These are phyloP conservation scores for Geotrichum histeridarum DNA, from an alignment of 1,139 yeast species.

Conservation along the genomic window DNA sequence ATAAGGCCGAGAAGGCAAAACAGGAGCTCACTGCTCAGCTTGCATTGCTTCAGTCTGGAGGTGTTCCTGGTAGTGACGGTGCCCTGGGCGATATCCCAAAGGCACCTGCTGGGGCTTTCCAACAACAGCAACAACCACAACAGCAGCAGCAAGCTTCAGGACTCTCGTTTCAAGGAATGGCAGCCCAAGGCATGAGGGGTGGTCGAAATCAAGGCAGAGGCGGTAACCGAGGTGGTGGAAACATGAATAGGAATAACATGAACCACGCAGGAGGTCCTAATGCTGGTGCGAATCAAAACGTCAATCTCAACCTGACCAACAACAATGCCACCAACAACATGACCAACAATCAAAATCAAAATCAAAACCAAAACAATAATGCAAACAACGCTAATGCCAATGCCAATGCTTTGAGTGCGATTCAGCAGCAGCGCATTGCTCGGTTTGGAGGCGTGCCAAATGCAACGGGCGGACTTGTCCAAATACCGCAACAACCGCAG, in stretches of 20 bases:
- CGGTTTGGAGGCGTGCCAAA: slow-evolving; percentile 10
- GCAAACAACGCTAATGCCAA: neutral
- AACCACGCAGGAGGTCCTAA: neutral
- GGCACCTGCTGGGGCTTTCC: neutral
- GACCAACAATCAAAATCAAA: slow-evolving; percentile 13
- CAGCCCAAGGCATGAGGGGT: neutral
- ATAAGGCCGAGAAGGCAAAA: slow-evolving; percentile 36
- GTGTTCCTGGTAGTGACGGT: neutral
- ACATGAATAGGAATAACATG: neutral
- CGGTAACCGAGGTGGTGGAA: neutral
- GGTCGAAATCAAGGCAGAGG: neutral
- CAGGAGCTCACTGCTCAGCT: slow-evolving; percentile 27
- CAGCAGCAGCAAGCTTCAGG: neutral
- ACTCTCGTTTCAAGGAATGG: slow-evolving; percentile 3
- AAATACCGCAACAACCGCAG: slow-evolving; percentile 5
- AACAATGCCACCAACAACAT: slow-evolving; percentile 1
- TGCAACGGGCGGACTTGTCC: neutral
- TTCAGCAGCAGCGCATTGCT: slow-evolving; percentile 16
- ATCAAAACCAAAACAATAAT: slow-evolving; percentile 20
- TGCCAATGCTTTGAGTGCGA: slow-evolving; percentile 6
- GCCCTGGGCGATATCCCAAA: neutral
- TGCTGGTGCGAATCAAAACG: neutral
- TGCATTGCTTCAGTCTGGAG: neutral
- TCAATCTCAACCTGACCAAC: neutral
- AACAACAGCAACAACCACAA: neutral